Percentiles rank a stretch among this genome's conserved stretches.
Evolutionary conservation across 768 basidiomycete genomes (phyloP).

Genomic region (Hericium coralloides): DNA sequence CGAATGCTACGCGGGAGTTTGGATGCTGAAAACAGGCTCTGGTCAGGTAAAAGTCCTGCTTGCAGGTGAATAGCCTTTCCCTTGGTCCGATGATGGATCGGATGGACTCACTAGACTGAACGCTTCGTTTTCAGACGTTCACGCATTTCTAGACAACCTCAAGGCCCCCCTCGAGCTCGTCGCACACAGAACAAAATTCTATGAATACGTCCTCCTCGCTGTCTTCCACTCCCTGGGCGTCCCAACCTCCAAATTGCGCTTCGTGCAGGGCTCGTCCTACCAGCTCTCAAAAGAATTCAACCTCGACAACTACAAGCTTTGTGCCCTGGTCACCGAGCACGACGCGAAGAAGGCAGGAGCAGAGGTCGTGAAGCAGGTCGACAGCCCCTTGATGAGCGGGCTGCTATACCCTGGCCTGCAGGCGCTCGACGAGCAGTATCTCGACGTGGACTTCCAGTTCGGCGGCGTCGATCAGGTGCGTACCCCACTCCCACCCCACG

Average conservation of each 20-base stretch:
- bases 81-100: neutral
- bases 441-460: conserved; percentile 94
- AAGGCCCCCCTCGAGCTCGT: conserved; percentile 95
- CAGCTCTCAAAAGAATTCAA: conserved; percentile 89
- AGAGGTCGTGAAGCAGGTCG: conserved; percentile 97
- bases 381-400: conserved; percentile 83
- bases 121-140: conserved; percentile 53
- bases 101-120: neutral
- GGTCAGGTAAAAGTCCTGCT: conserved; percentile 66
- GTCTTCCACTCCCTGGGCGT: conserved; percentile 88
- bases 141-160: conserved; percentile 95
- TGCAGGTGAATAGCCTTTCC: conserved; percentile 42
- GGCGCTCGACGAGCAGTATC: conserved; percentile 95
- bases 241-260: conserved; percentile 72
- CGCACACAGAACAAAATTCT: conserved; percentile 81
- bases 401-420: conserved; percentile 94
- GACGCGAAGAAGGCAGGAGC: conserved; percentile 98
- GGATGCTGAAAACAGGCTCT: conserved; percentile 1
- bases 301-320: conserved; percentile 88
- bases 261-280: conserved; percentile 88
- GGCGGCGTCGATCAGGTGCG: conserved; percentile 94
- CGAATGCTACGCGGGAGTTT: neutral
- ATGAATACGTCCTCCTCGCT: conserved; percentile 69
- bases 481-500: conserved; percentile 1
- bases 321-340: conserved; percentile 87